Evolutionary conservation across 495 filamentous ascomycete species (phyloP).

Genomic region (Pyrenopolyporus hunteri): DNA sequence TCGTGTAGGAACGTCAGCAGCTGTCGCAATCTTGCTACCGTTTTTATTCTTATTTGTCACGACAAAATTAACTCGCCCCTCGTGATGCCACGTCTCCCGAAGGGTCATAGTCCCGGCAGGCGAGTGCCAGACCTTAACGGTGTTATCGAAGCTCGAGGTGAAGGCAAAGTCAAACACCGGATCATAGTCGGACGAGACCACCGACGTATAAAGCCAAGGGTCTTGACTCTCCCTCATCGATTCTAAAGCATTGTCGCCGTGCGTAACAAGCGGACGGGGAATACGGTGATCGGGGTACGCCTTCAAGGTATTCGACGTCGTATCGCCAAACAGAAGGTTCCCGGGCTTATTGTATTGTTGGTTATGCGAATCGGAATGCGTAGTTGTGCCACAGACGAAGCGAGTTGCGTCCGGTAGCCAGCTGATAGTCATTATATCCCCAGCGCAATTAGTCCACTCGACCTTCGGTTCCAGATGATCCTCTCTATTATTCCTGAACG

Average conservation of each 20-base stretch:
- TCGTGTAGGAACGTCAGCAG: conserved; percentile 52
- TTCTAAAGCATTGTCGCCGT: conserved; percentile 59
- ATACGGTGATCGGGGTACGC: conserved; percentile 76
- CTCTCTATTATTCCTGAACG: conserved; percentile 50
- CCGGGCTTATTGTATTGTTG: conserved; percentile 84
- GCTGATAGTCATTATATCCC: conserved; percentile 63
- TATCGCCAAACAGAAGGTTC: conserved; percentile 78
- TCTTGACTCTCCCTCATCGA: conserved; percentile 69
- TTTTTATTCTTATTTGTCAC: conserved; percentile 57
- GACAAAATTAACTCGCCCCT: conserved; percentile 74
- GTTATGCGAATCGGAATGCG: conserved; percentile 74
- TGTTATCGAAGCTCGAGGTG: conserved; percentile 81
- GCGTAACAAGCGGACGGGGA: conserved; percentile 56
- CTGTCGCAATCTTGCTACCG: conserved; percentile 56
- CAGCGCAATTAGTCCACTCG: conserved; percentile 62
- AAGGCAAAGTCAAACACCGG: conserved; percentile 62
- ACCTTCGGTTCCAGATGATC: conserved; percentile 51
- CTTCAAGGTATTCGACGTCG: conserved; percentile 55
- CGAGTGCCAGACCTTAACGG: conserved; percentile 77
- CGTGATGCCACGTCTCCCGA: conserved; percentile 64
- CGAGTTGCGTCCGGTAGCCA: conserved; percentile 57
- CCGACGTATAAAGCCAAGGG: conserved; percentile 74
- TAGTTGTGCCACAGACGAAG: conserved; percentile 71
- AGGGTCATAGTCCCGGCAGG: conserved; percentile 46
- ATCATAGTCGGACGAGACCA: conserved; percentile 77